Conservation (phyloP, 768 basidiomycete species). For the Fomitopsis pulvina region DNA sequence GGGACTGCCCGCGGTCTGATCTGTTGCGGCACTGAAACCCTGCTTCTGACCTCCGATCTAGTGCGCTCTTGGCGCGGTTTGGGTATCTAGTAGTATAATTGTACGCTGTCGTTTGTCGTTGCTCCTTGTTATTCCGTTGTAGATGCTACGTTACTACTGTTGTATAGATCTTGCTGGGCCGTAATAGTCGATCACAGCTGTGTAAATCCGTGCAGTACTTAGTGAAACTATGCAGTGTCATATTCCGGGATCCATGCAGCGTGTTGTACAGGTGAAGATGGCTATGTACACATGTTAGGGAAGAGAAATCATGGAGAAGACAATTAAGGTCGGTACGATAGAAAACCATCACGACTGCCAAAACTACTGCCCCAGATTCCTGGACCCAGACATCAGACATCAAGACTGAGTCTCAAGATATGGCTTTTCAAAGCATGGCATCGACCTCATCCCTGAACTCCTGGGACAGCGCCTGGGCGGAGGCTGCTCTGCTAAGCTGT, state of each 20-base stretch:
- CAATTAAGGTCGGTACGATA: not conserved
- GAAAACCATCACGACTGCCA: not conserved
- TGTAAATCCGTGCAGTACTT: not conserved
- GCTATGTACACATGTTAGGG: not conserved
- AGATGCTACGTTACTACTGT: not conserved
- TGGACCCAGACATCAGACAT: not conserved
- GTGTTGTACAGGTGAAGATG: not conserved
- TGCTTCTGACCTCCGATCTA: not conserved
- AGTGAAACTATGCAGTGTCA: not conserved
- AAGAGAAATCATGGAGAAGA: not conserved
- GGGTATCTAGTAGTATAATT: not conserved
- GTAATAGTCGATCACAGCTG: not conserved
- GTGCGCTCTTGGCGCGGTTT: not conserved
- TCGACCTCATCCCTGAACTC: constrained; percentile 21
- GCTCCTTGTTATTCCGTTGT: constrained; percentile 1
- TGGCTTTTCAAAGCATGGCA: constrained; percentile 13
- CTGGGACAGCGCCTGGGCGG: constrained; percentile 12
- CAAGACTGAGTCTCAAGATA: not conserved
- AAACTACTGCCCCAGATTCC: no score
- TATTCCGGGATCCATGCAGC: not conserved
- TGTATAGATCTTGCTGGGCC: not conserved
- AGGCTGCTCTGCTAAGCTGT: constrained; percentile 5
- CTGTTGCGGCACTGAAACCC: not conserved
- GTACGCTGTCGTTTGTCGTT: constrained; percentile 1
- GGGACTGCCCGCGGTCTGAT: not conserved